Conservation (phyloP, 179 eudicot species). For the Monotropa hypopitys region DNA sequence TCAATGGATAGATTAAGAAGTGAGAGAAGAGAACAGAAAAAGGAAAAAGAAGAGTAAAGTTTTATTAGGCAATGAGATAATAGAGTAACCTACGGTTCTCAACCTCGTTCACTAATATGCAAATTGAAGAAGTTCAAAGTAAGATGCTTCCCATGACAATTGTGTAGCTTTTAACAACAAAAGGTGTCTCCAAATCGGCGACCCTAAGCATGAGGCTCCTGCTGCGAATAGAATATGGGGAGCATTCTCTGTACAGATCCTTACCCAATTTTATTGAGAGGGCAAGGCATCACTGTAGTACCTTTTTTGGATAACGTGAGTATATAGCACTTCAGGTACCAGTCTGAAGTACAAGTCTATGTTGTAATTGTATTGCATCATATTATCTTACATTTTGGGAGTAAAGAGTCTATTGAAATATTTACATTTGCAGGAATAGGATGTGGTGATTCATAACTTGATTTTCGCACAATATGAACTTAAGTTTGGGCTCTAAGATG, state of each 20-base stretch:
- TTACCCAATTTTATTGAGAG: background rate
- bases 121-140: background rate
- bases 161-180: background rate
- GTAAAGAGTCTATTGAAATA: background rate
- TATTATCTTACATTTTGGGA: background rate
- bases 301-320: background rate
- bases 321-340: background rate
- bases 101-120: background rate
- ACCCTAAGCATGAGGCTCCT: background rate
- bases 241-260: background rate
- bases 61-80: background rate
- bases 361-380: background rate
- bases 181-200: background rate
- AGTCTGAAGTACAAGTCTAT: background rate
- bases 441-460: background rate
- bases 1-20: background rate
- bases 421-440: background rate
- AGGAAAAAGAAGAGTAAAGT: background rate
- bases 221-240: background rate
- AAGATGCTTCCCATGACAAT: background rate
- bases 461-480: background rate
- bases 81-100: background rate
- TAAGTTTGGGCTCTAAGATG: background rate
- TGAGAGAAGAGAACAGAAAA: background rate
- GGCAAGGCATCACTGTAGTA: background rate